Base-by-base conservation (phyloP, 805 yeast genomes). In the Cyberlindnera maclurae region DNA sequence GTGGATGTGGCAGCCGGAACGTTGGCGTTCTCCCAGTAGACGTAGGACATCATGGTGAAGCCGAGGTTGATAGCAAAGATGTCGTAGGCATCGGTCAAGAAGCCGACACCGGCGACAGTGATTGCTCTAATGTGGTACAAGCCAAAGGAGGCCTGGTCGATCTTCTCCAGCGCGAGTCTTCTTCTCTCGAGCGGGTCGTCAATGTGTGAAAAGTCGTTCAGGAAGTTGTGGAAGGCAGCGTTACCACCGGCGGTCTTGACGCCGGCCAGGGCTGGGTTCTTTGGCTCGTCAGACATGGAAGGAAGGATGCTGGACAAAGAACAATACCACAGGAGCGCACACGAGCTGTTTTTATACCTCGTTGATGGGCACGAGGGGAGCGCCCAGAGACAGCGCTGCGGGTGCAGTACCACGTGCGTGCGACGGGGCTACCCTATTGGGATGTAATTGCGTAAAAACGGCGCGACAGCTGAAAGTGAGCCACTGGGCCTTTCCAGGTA, bases 51-150 rank as follows among this genome's bases (percentile, higher is more conserved):
- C 89, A 87, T 85, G 38, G 89, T 57, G 39, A 84, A 65, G 62
- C 83, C 90, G 67, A 87, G 67, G 64, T 82, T 84, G 53, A 87
- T 87, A 50, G 96, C 89, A 55, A 87, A 88, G 50, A 88, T 84
- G 70, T 88, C 96, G 63, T 88, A 87, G 40, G 96, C 77, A 65
- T 87, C 96, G 22, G 95, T 87, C 64, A 88, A 62, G 77, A 87
- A 87, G 60, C 96, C 96, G 49, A 87, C 93, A 70, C 96, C 87
- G 11, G 95, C 95, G 58, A 85, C 87, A 62, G 75, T 59, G 53
- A 85, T 82, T 69, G 87, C 83, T 64, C 86, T 76, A 38, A 83
- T 63, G 55, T 84, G 93, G 55, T 83, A 80, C 93, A 88, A 80
- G 42, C 89, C 85, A 51, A 84, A 84, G 1, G 70, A 62, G 39